A percentile compares a stretch with the other conserved stretches of the same genome.
These are phyloP conservation scores for Anthracocystis panici-leucophaei DNA, from an alignment of 1,284 basidiomycete genomes.

Conservation along the genomic window DNA sequence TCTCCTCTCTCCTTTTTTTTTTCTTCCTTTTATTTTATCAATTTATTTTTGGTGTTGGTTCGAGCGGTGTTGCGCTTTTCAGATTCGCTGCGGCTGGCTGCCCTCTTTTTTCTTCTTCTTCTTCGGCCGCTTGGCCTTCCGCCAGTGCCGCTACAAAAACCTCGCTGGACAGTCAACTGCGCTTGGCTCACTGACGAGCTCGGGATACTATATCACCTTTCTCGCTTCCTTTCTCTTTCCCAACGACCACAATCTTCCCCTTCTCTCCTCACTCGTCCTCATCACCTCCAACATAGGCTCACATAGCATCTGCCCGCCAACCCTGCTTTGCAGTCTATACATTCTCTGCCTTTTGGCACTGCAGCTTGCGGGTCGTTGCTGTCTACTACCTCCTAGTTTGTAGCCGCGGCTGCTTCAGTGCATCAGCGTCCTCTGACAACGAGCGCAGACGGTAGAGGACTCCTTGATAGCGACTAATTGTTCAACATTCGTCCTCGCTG, in stretches of 20 bases:
- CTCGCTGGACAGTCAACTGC: constrained; percentile 1
- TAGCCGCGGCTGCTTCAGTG: not conserved
- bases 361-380: constrained; percentile 1
- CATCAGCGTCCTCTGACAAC: not conserved
- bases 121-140: not conserved
- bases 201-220: constrained; percentile 1
- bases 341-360: not conserved
- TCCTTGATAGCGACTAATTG: no score
- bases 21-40: not conserved
- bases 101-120: not conserved
- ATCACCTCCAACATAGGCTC: not conserved
- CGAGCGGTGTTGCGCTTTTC: constrained; percentile 7
- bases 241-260: constrained; percentile 5
- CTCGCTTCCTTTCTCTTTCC: constrained; percentile 1
- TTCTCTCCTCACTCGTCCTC: not conserved
- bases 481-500: not conserved
- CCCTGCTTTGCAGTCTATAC: not conserved
- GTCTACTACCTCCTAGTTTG: not conserved
- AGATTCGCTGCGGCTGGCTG: constrained; percentile 8
- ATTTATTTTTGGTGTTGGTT: constrained; percentile 4
- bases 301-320: not conserved
- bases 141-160: constrained; percentile 1
- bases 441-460: not conserved
- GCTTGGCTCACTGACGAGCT: not conserved
- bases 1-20: not conserved